These are phyloP conservation scores for Striga asiatica DNA, from an alignment of 257 asterid species.

Conservation along the genomic window DNA sequence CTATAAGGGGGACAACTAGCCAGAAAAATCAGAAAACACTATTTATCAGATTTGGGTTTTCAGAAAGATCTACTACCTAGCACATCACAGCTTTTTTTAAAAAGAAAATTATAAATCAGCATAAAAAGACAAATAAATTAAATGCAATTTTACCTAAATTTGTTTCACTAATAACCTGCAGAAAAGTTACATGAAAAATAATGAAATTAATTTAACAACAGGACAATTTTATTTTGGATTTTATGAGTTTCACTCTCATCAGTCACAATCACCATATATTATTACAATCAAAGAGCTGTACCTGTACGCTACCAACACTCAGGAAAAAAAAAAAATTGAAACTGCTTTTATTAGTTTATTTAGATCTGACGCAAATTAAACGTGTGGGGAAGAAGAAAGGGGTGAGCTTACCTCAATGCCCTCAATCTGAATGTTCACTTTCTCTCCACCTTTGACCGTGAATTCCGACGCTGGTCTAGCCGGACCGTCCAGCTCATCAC, in stretches of 20 bases:
- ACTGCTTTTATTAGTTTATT: not conserved
- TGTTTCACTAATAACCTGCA: no score
- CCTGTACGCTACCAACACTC: no score
- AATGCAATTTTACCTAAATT: no score
- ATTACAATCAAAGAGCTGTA: no score
- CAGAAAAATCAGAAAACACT: not conserved
- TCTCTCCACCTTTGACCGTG: conserved; percentile 78
- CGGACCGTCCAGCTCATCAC: conserved; percentile 39
- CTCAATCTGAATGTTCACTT: conserved; percentile 84
- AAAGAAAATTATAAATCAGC: no score
- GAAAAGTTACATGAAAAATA: no score
- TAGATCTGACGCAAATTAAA: not conserved
- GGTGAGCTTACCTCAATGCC: conserved; percentile 73
- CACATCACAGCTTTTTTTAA: no score
- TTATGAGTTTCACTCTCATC: no score
- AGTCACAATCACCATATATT: no score
- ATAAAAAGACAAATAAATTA: no score
- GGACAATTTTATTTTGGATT: no score
- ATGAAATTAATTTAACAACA: no score
- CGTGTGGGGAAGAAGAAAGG: not conserved
- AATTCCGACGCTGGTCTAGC: conserved; percentile 90
- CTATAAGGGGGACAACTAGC: not conserved
- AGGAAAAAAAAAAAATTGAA: not conserved
- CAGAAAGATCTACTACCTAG: conserved; percentile 3
- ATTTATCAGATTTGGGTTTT: not conserved